A percentile compares a stretch with the other conserved stretches of the same genome.
These are phyloP conservation scores for Saccharomyces pastorianus DNA, from an alignment of 1,139 yeast genomes.

Conservation along the genomic window DNA sequence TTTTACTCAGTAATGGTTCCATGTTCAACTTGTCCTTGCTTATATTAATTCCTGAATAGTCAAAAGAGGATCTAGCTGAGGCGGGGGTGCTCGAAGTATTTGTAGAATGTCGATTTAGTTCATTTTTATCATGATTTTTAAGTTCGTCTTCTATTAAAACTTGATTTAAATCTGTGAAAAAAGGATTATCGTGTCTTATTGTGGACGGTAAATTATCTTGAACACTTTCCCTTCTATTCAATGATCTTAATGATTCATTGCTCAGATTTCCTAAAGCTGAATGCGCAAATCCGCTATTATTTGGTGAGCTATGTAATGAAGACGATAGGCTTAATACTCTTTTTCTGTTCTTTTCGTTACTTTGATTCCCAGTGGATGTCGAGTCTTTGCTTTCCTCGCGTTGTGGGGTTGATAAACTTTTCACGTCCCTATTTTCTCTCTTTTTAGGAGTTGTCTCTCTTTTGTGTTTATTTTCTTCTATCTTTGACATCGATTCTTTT, in stretches of 20 bases:
- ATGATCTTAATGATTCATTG: not conserved
- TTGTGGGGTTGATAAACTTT: not conserved
- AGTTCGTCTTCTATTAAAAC: conserved; percentile 13
- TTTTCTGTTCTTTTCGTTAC: not conserved
- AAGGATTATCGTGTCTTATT: conserved; percentile 23
- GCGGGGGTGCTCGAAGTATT: conserved; percentile 9
- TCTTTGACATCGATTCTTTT: not conserved
- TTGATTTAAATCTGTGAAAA: conserved; percentile 23
- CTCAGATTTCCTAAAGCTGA: not conserved
- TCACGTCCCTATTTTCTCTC: not conserved
- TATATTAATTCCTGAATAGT: conserved; percentile 9
- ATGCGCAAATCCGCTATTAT: conserved; percentile 5
- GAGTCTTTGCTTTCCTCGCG: not conserved
- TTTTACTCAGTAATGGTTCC: conserved; percentile 19
- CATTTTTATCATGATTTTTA: conserved; percentile 3
- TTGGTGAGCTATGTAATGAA: conserved; percentile 7
- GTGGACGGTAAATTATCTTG: conserved; percentile 35
- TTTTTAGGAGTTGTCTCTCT: not conserved
- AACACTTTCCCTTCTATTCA: conserved; percentile 18
- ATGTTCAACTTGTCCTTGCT: conserved; percentile 9
- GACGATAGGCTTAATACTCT: not conserved
- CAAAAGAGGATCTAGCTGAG: conserved; percentile 22
- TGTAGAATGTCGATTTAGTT: conserved; percentile 5
- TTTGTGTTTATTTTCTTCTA: not conserved
- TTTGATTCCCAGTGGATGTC: not conserved